Evolutionary conservation across 2,329 filamentous ascomycete genomes (phyloP).

Genomic region (Pyricularia pennisetigena): DNA sequence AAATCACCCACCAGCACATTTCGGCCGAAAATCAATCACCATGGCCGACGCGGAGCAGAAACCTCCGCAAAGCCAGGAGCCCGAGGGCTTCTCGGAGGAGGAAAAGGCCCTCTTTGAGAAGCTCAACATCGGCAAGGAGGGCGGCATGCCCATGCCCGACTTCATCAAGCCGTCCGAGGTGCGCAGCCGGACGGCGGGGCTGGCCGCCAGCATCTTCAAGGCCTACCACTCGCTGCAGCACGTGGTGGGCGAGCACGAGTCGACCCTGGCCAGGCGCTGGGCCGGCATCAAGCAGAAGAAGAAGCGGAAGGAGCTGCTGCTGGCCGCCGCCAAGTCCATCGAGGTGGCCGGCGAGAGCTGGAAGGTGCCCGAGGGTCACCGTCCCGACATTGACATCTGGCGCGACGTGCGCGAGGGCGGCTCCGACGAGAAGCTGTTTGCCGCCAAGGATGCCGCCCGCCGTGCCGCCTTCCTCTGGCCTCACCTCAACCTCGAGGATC

Average conservation of each 20-base stretch:
- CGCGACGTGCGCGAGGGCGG: constrained; percentile 6
- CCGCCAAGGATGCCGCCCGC: constrained; percentile 7
- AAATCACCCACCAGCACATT: background rate
- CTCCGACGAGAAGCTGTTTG: constrained; percentile 5
- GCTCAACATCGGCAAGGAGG: constrained; percentile 11
- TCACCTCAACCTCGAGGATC: constrained; percentile 9
- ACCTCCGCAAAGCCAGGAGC: constrained; percentile 5
- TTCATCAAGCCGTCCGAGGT: constrained; percentile 11
- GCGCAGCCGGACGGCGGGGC: background rate
- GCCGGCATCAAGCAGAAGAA: constrained; percentile 9
- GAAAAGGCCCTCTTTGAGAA: constrained; percentile 10
- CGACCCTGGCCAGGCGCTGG: constrained; percentile 42
- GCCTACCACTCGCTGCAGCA: constrained; percentile 19
- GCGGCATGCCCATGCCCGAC: constrained; percentile 9
- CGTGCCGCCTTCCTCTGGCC: constrained; percentile 10
- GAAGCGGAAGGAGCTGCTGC: constrained; percentile 7
- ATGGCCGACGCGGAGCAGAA: background rate
- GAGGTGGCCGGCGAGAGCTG: background rate
- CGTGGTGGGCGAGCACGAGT: constrained; percentile 40
- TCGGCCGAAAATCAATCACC: background rate
- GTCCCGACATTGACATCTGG: constrained; percentile 10
- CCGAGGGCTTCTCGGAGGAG: constrained; percentile 10
- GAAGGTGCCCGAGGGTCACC: constrained; percentile 6
- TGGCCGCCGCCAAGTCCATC: background rate
- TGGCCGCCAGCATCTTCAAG: constrained; percentile 8